A percentile compares a stretch with the other conserved stretches of the same genome.
Conservation (phyloP, 352 stramenopile genomes). For the Pythium insidiosum region DNA sequence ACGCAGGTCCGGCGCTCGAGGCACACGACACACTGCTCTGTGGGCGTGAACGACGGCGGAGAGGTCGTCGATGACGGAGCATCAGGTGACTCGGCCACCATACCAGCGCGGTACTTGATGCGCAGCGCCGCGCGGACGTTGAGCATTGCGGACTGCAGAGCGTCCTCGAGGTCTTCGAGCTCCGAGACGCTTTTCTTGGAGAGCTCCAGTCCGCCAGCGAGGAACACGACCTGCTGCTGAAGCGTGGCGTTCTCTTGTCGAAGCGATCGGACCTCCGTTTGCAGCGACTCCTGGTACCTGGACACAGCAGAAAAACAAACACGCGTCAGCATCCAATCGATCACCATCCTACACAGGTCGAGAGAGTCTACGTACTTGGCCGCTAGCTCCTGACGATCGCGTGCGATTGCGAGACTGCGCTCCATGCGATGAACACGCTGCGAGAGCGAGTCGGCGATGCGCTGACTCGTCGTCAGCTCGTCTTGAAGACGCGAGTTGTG, state of each 20-base stretch:
- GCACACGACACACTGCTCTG: conserved; percentile 38
- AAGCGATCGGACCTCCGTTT: conserved; percentile 2
- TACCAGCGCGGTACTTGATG: conserved; percentile 10
- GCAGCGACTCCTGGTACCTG: conserved; percentile 12
- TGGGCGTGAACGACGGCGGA: not conserved
- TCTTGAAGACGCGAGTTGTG: no score
- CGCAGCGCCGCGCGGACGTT: conserved; percentile 7
- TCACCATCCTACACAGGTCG: no score
- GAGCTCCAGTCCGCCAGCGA: conserved; percentile 7
- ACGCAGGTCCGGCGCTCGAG: conserved; percentile 36
- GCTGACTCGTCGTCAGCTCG: no score
- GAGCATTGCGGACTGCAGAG: not conserved
- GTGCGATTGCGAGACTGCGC: no score
- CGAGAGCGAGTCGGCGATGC: no score
- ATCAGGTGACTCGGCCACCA: not conserved
- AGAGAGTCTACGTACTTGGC: no score
- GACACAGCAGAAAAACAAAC: no score
- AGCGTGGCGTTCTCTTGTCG: conserved; percentile 7
- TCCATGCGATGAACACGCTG: no score
- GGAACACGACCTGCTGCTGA: conserved; percentile 8
- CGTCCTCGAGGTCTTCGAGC: conserved; percentile 12
- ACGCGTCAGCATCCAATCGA: no score
- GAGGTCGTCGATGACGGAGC: no score
- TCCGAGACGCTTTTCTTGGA: conserved; percentile 8
- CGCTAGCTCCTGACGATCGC: no score